Evolutionary conservation across 768 basidiomycete species (phyloP).

Genomic region (Boletales sp.): DNA sequence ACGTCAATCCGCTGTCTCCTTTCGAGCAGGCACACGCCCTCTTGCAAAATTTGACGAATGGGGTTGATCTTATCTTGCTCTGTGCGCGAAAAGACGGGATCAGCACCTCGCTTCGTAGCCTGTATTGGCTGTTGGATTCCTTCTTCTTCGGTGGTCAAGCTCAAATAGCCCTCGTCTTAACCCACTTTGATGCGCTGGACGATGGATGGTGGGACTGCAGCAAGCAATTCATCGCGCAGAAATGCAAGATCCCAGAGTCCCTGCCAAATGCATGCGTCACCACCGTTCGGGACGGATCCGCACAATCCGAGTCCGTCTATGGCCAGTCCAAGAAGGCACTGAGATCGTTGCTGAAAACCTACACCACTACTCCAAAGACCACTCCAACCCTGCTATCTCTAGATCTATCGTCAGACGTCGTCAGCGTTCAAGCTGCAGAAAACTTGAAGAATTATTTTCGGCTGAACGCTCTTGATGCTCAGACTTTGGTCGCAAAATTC

Average conservation of each 20-base stretch:
- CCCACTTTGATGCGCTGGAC: constrained; percentile 34
- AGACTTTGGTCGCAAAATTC: constrained; percentile 10
- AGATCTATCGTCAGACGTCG: constrained; percentile 13
- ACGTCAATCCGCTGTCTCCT: constrained; percentile 14
- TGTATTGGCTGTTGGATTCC: constrained; percentile 36
- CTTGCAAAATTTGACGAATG: constrained; percentile 29
- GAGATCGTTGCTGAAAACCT: constrained; percentile 4
- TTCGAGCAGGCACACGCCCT: constrained; percentile 32
- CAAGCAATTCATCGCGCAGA: constrained; percentile 14
- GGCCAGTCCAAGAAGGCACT: constrained; percentile 14
- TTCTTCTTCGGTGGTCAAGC: constrained; percentile 37
- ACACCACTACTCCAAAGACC: neutral
- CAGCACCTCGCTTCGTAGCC: constrained; percentile 31
- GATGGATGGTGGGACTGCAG: constrained; percentile 40
- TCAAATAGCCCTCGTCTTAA: constrained; percentile 36
- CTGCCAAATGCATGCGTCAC: constrained; percentile 19
- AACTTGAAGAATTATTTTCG: constrained; percentile 12
- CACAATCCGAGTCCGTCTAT: neutral
- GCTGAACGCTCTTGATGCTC: constrained; percentile 10
- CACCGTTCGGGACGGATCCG: constrained; percentile 3
- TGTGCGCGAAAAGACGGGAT: constrained; percentile 38
- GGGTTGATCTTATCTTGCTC: constrained; percentile 39
- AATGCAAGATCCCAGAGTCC: constrained; percentile 9
- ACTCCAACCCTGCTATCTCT: constrained; percentile 10
- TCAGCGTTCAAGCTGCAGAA: neutral